phyloP scores from a whole-genome alignment of 179 eudicot species.

The Actinidia arguta region DNA sequence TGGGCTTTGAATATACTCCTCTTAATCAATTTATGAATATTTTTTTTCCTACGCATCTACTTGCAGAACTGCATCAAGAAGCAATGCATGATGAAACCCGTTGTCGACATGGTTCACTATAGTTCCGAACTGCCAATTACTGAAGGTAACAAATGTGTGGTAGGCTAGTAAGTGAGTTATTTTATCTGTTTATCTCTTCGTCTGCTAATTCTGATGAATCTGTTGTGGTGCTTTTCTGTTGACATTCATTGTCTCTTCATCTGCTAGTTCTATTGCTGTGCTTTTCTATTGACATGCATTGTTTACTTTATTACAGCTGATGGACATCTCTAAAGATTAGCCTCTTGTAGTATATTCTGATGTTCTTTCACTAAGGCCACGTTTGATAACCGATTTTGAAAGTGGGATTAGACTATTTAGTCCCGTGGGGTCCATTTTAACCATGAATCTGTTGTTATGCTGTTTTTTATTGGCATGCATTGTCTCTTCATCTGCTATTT shows the following conservation, averaged over 20 bases:
- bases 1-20: neutral
- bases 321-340: conserved; percentile 98
- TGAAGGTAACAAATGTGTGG: conserved; percentile 59
- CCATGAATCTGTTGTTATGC: no score
- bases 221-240: conserved; percentile 3
- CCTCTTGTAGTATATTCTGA: conserved; percentile 27
- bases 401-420: no score
- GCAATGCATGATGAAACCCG: conserved; percentile 93
- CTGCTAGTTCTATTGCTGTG: no score
- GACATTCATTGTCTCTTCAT: no score
- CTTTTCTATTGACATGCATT: no score
- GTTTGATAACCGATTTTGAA: no score
- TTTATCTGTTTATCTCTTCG: neutral
- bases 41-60: no score
- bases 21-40: no score
- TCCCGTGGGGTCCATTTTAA: no score
- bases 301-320: conserved; percentile 56
- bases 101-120: conserved; percentile 91
- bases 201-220: neutral
- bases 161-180: neutral
- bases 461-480: no score
- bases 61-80: conserved; percentile 92
- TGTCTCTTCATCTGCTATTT: no score
- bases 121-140: conserved; percentile 81
- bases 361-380: no score